Conservation (phyloP, 1,284 basidiomycete genomes). For the Amylostereum areolatum region DNA sequence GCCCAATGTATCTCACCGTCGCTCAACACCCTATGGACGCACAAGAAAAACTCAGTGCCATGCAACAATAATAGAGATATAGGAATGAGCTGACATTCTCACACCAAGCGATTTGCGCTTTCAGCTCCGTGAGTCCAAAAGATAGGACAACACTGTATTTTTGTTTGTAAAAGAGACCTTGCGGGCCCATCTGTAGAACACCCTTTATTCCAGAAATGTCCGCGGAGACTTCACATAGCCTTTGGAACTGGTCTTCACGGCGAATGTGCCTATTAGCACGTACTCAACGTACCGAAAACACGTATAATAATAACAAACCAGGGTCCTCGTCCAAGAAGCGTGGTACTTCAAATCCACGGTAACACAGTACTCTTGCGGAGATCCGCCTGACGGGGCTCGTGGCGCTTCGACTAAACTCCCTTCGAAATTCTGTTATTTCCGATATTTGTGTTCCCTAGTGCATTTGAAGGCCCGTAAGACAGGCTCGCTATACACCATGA, state of each 20-base stretch:
- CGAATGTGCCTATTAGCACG: no score
- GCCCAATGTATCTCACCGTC: no score
- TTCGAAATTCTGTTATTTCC: conserved; percentile 27
- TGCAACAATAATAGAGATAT: neutral
- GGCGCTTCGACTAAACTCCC: conserved; percentile 4
- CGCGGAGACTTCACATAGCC: neutral
- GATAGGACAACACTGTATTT: neutral
- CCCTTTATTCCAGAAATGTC: neutral
- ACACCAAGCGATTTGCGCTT: conserved; percentile 3
- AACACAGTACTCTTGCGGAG: neutral
- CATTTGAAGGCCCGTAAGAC: no score
- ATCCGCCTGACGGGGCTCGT: neutral
- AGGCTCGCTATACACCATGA: no score
- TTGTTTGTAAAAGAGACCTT: neutral
- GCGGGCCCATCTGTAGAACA: neutral
- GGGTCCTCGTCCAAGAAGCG: conserved; percentile 1
- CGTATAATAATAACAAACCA: no score
- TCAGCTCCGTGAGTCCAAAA: conserved; percentile 6
- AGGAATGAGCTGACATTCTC: neutral
- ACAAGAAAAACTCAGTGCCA: no score
- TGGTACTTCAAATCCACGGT: neutral
- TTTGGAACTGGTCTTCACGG: neutral
- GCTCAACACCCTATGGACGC: no score
- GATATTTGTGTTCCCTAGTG: conserved; percentile 27
- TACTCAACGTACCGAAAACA: no score